Evolutionary conservation across 225 moss, liverwort and hornwort species (phyloP), one percentile per base, ranked within the genome.

Genomic region (Marchantia paleacea): DNA sequence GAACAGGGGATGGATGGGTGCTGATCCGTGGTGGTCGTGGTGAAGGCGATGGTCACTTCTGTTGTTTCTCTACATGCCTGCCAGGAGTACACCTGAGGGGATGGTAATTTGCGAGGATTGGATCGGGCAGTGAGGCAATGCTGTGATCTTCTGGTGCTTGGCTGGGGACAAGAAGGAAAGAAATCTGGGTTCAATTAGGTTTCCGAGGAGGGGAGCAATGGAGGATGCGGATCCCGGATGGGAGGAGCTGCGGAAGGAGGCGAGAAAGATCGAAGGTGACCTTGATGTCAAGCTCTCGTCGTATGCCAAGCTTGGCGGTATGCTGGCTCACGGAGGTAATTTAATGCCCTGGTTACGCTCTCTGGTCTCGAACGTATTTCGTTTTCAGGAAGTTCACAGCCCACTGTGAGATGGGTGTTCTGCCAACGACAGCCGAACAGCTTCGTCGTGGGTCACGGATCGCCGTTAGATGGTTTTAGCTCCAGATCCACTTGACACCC

Each of bases 261-360:
- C 97, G 47, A 87, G 97, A 6, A 97, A 93, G 87, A 88, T 97
- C 54, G 97, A 97, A 84, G 94, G 97, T 26, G 97, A 97, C 80
- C 94, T 97, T 70, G 97, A 97, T 82, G 97, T 97, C 52, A 97
- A 97, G 87, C 85, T 97, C 66, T 97, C 97, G 15, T 97, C 97
- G 14, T 97, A 97, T 83, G 94, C 92, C 68, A 97, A 97, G 83
- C 92, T 97, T 64, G 97, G 97, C 66, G 94, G 97, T 85, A 93
- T 92, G 91, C 91, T 96, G 54, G 92, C 94, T 49, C 92, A 94
- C 80, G 96, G 96, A 89, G 96, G 96, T 96, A 80, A 84, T 85
- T 85, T 48, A 72, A 15, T 79, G 50, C 62, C 73, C 26, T 60
- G 10, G 6, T 53, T 7, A 22, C 16, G 3, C 24, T 54, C 16